Conservation (phyloP, 2,329 filamentous ascomycete species). For the Akanthomyces uredinophilus region DNA sequence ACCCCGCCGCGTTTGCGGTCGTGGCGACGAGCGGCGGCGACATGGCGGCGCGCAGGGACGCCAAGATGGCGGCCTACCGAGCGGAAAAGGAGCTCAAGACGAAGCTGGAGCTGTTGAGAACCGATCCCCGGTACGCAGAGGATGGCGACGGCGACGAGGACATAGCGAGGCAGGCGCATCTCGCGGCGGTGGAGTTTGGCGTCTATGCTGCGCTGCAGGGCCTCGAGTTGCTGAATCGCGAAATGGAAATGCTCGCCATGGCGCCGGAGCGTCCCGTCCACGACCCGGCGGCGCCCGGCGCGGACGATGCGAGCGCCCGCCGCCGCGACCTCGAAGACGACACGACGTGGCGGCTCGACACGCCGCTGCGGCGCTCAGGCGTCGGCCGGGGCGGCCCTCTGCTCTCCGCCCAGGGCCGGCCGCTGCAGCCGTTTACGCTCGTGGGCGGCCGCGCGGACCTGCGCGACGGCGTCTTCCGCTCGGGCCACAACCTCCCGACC, state of each 20-base stretch:
- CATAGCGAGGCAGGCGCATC: constrained; percentile 69
- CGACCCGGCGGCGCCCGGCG: background rate
- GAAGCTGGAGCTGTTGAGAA: constrained; percentile 60
- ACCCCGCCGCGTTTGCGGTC: constrained; percentile 61
- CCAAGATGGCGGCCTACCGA: constrained; percentile 80
- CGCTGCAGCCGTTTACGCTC: constrained; percentile 85
- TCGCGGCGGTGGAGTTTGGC: constrained; percentile 68
- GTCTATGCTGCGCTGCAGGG: constrained; percentile 78
- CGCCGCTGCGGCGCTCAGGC: constrained; percentile 45
- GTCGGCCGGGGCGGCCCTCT: constrained; percentile 66
- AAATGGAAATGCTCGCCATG: constrained; percentile 74
- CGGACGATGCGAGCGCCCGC: constrained; percentile 41
- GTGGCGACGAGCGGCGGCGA: constrained; percentile 53
- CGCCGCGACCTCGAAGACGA: constrained; percentile 30
- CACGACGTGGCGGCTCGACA: constrained; percentile 68
- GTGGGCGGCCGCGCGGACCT: constrained; percentile 71
- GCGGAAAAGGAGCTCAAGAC: constrained; percentile 80
- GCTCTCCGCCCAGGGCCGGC: constrained; percentile 73
- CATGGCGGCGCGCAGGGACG: constrained; percentile 65
- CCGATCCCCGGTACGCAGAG: constrained; percentile 47
- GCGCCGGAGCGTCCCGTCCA: constrained; percentile 52
- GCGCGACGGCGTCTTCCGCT: constrained; percentile 75
- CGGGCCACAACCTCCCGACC: constrained; percentile 89
- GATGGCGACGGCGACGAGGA: constrained; percentile 76
- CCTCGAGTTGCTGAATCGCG: constrained; percentile 81